Evolutionary conservation across 2,329 filamentous ascomycete species (phyloP), one percentile per base, ranked within the genome.

Genomic region (Arthrobotrys iridis): DNA sequence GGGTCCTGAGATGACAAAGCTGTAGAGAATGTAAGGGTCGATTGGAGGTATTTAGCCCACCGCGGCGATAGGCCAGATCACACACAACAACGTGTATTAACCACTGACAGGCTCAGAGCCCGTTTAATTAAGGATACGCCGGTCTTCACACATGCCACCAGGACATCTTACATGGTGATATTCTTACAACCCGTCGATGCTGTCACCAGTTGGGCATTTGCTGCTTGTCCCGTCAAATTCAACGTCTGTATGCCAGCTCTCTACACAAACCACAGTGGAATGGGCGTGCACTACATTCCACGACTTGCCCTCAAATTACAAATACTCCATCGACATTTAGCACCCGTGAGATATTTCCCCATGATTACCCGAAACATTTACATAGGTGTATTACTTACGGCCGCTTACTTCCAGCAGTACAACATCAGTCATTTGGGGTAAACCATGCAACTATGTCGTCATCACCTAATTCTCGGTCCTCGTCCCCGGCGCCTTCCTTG

Each of bases 391-490:
- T 28, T 48, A n/a, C 45, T 48, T 52, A 52, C 46, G 33, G 18
- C 13, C 28, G 24, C 45, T 48, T 52, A 52, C 46, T 33, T 45
- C 13, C 28, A 33, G 46, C 5, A 33, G 28, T 10, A 4, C 28
- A 35, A 37, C 30, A 7, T 55, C 50, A 55, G 30, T 30, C 30
- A 18, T 37, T 48, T 35, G 30, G 24, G 13, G 46, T 26, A 57
- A 66, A 48, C 46, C 68, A 66, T 74, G 68, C 68, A 63, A 74
- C 26, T 41, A 75, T 75, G 71, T 68, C 70, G 60, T 74, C 71
- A 63, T 75, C 71, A 15, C 71, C 71, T 11, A 48, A 45, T 28
- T 75, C 71, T 33, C 52, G 71, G 45, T 75, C 71, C 20, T 75
- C 71, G 20, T 75, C 71, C 41, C 71, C 71, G 22, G 71, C 71